These are phyloP conservation scores for Phytopythium delawarense DNA, from an alignment of 352 stramenopile genomes.

Conservation along the genomic window DNA sequence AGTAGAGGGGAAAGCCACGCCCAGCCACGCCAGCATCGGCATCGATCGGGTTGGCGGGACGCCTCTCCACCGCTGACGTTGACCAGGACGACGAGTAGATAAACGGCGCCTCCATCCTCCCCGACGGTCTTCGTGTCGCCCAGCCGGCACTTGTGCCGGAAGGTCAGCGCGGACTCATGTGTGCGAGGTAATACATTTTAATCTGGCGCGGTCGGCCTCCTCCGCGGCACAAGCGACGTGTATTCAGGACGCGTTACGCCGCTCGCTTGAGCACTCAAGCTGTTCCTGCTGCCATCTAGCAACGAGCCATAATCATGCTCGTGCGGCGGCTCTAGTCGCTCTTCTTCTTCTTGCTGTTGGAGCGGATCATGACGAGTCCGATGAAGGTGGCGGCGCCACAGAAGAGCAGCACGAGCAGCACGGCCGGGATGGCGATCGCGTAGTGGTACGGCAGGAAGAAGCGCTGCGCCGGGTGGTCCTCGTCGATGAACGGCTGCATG, in stretches of 20 bases:
- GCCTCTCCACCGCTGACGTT: not conserved
- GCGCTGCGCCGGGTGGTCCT: slow-evolving; percentile 66
- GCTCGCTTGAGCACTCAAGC: not conserved
- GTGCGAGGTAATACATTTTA: slow-evolving; percentile 2
- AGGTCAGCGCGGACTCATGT: not conserved
- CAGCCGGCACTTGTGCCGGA: not conserved
- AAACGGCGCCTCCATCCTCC: not conserved
- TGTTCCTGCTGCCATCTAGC: no score
- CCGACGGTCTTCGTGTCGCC: not conserved
- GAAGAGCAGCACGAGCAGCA: slow-evolving; percentile 86
- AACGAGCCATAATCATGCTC: not conserved
- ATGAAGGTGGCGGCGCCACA: slow-evolving; percentile 82
- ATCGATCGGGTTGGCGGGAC: not conserved
- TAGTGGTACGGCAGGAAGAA: slow-evolving; percentile 89
- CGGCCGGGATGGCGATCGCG: slow-evolving; percentile 82
- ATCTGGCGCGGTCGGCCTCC: not conserved
- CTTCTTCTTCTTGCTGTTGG: slow-evolving; percentile 72
- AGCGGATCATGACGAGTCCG: slow-evolving; percentile 87
- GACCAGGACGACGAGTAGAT: not conserved
- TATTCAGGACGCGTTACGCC: not conserved
- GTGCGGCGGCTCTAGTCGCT: not conserved
- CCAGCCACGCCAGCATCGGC: not conserved
- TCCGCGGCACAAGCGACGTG: not conserved
- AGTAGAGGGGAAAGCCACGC: slow-evolving; percentile 25
- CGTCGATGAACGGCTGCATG: slow-evolving; percentile 83